A percentile compares a stretch with the other conserved stretches of the same genome.
Conservation (phyloP, 2,329 filamentous ascomycete species). For the Neocatenulostroma microsporum region DNA sequence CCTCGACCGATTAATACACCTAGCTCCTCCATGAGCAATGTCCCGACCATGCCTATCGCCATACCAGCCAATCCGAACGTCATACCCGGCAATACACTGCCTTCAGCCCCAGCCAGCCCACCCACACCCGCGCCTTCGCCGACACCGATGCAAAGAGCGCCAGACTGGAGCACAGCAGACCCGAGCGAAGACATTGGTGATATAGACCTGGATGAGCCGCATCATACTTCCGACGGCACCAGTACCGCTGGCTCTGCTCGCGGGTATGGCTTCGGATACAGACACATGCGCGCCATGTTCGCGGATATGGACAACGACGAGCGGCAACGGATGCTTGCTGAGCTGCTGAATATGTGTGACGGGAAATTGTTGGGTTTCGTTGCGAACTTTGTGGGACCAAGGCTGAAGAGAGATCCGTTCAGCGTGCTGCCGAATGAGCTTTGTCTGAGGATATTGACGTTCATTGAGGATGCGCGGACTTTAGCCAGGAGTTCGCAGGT, state of each 20-base stretch:
- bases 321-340: slow-evolving; percentile 72
- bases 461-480: slow-evolving; percentile 93
- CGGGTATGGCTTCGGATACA: slow-evolving; percentile 40
- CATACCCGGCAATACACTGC: slow-evolving; percentile 54
- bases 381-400: slow-evolving; percentile 86
- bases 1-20: slow-evolving; percentile 41
- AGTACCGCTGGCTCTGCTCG: slow-evolving; percentile 19
- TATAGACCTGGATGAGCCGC: slow-evolving; percentile 24
- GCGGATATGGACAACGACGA: slow-evolving; percentile 66
- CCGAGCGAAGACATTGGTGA: slow-evolving; percentile 72
- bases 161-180: slow-evolving; percentile 68
- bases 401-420: slow-evolving; percentile 94
- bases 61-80: slow-evolving; percentile 36
- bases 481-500: slow-evolving; percentile 90
- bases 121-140: slow-evolving; percentile 61
- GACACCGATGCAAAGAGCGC: slow-evolving; percentile 54
- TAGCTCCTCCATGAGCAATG: slow-evolving; percentile 16
- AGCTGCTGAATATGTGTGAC: slow-evolving; percentile 87
- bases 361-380: slow-evolving; percentile 94
- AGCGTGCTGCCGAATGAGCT: slow-evolving; percentile 85
- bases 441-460: slow-evolving; percentile 87
- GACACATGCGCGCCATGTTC: slow-evolving; percentile 73
- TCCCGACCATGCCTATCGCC: slow-evolving; percentile 38
- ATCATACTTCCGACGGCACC: slow-evolving; percentile 14
- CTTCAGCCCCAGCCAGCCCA: slow-evolving; percentile 57